A percentile compares a stretch with the other conserved stretches of the same genome.
phyloP scores from a whole-genome alignment of 441 rosid species.

The Adansonia grandidieri region DNA sequence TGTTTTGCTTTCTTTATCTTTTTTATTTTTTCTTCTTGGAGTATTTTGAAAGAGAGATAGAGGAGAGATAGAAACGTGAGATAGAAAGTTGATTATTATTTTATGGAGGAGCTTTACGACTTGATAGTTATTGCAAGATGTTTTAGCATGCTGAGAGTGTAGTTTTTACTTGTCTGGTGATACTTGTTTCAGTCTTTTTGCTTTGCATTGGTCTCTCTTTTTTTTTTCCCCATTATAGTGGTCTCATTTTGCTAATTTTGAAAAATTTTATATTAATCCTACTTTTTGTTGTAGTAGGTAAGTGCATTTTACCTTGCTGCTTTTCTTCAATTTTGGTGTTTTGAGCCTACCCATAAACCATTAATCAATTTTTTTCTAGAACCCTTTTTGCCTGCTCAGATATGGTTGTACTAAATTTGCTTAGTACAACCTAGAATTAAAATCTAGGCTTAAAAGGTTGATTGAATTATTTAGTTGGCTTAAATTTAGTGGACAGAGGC shows the following conservation, averaged over 20 bases:
- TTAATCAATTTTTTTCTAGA: not conserved
- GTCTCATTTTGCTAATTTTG: not conserved
- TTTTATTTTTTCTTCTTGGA: not conserved
- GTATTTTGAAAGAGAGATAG: not conserved
- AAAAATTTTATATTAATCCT: not conserved
- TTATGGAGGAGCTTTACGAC: not conserved
- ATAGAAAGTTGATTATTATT: not conserved
- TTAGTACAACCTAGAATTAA: not conserved
- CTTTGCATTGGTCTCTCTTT: not conserved
- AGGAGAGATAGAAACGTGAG: too few relatives aligned
- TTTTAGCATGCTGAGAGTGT: not conserved
- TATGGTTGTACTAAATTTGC: not conserved
- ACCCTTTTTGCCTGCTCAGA: not conserved
- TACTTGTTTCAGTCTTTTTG: not conserved
- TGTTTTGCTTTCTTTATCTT: not conserved
- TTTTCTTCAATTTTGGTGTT: not conserved
- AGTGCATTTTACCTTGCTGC: not conserved
- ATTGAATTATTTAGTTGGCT: not conserved
- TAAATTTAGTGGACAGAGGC: not conserved
- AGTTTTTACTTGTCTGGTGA: not conserved
- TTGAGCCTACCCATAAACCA: not conserved
- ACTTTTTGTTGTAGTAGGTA: not conserved
- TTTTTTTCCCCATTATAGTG: not conserved
- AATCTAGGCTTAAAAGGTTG: not conserved
- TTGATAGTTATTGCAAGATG: not conserved